phyloP scores from a whole-genome alignment of 768 basidiomycete species.

The Kwoniella pini region DNA sequence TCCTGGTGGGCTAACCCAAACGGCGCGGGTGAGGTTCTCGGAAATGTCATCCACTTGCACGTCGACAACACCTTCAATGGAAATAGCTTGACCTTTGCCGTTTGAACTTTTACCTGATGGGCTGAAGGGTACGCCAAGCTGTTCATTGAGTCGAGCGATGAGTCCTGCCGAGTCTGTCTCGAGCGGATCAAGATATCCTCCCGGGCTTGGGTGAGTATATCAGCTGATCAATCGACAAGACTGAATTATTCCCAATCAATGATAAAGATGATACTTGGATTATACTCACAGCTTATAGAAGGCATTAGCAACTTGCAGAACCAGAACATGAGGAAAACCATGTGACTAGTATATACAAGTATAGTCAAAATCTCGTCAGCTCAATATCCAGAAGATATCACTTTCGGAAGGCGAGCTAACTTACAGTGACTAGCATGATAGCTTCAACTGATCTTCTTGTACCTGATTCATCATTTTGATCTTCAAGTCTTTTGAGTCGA shows the following conservation, averaged over 20 bases:
- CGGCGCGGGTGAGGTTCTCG: background rate
- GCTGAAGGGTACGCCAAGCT: constrained; percentile 62
- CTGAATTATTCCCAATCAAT: background rate
- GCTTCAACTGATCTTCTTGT: constrained; percentile 91
- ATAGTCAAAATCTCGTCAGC: background rate
- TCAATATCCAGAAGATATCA: too few relatives aligned
- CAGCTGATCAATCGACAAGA: background rate
- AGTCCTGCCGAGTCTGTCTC: constrained; percentile 91
- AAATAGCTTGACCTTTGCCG: background rate
- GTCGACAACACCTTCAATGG: constrained; percentile 47
- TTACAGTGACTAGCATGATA: constrained; percentile 48
- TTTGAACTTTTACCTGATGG: background rate
- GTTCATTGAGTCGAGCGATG: constrained; percentile 82
- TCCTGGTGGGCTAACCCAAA: constrained; percentile 60
- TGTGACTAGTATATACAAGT: constrained; percentile 57
- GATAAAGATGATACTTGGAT: background rate
- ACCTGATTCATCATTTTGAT: constrained; percentile 93
- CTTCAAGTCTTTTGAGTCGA: constrained; percentile 87
- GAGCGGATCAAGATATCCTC: constrained; percentile 96
- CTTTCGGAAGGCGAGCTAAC: background rate
- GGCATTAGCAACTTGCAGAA: constrained; percentile 97
- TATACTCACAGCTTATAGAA: constrained; percentile 91
- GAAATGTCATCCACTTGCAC: constrained; percentile 3
- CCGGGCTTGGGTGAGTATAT: constrained; percentile 65
- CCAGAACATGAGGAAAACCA: constrained; percentile 94